phyloP scores from a whole-genome alignment of 176 grass and related monocot species.

The Ensete glaucum region DNA sequence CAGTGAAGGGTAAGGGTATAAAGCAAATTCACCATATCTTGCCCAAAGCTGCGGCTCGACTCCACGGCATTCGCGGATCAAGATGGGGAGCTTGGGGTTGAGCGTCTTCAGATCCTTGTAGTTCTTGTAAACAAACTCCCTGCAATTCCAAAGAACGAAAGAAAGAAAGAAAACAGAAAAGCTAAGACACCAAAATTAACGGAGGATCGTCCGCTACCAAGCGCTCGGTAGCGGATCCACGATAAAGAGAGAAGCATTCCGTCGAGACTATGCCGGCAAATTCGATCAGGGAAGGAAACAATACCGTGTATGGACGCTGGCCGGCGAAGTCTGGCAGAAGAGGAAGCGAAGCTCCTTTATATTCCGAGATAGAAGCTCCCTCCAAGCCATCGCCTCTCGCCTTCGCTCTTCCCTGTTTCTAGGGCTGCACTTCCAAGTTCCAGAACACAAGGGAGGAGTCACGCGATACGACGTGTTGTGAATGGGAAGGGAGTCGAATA shows the following conservation, averaged over 20 bases:
- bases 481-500: too few relatives aligned
- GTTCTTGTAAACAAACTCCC: constrained; percentile 90
- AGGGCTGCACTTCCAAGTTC: too few relatives aligned
- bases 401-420: neutral
- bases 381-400: constrained; percentile 57
- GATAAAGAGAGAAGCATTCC: neutral
- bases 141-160: constrained; percentile 9
- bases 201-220: neutral
- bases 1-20: neutral
- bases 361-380: constrained; percentile 44
- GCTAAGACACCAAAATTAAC: neutral
- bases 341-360: constrained; percentile 90
- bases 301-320: constrained; percentile 62
- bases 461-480: too few relatives aligned
- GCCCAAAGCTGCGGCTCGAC: constrained; percentile 91
- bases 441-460: too few relatives aligned
- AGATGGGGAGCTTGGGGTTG: constrained; percentile 72
- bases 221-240: neutral
- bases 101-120: constrained; percentile 78
- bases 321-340: constrained; percentile 72
- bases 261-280: too few relatives aligned
- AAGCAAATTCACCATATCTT: constrained; percentile 49
- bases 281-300: neutral
- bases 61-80: constrained; percentile 91
- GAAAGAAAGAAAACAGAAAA: neutral